Evolutionary conservation across 108 stramenopile genomes (phyloP), one percentile per base, ranked within the genome.

Genomic region (Schizochytrium sp.): DNA sequence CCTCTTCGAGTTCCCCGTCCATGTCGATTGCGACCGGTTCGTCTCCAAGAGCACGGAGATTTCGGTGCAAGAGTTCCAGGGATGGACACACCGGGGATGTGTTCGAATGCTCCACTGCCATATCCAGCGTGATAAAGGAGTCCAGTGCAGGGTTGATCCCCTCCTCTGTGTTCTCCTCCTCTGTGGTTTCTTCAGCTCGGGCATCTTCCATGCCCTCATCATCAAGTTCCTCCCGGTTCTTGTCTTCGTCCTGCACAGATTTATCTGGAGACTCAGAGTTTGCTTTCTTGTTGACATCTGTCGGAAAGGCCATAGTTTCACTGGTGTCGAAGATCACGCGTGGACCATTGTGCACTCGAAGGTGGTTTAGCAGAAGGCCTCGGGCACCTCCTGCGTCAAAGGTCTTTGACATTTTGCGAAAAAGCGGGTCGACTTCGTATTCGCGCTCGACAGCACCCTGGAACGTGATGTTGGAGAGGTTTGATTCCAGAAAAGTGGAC

Each of bases 311-410:
- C 4, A 46, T 47, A 4, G 61, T 64, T 15, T 56, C 76, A 72
- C 87, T 90, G n/a, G 96, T 95, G 72, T 98, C 98, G 89, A 98
- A 97, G 12, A 97, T 95, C 87, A 98, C 96, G 50, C 94, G 95
- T 91, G 97, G 96, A 44, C 97, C 97, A 40, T 93, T 91, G n/a
- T 94, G 90, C 3, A 97, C 97, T 76, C 94, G 93, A 15, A 99
- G 95, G 92, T 98, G 97, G n/a, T 94, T 95, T 46, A 98, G 93
- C 4, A 99, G 93, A 59, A 99, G 94, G 12, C 98, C 98, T 89
- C 96, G 96, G 53, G 98, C 98, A n/a, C 97, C 98, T 38, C 97
- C 98, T 92, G 97, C 98, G 87, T 99, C 98, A 88, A 99, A 98
- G 4, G 95, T 94, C 89, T 97, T 96, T 87, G 96, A 96, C 98